Evolutionary conservation across 495 filamentous ascomycete species (phyloP).

Genomic region (Durotheca rogersii): DNA sequence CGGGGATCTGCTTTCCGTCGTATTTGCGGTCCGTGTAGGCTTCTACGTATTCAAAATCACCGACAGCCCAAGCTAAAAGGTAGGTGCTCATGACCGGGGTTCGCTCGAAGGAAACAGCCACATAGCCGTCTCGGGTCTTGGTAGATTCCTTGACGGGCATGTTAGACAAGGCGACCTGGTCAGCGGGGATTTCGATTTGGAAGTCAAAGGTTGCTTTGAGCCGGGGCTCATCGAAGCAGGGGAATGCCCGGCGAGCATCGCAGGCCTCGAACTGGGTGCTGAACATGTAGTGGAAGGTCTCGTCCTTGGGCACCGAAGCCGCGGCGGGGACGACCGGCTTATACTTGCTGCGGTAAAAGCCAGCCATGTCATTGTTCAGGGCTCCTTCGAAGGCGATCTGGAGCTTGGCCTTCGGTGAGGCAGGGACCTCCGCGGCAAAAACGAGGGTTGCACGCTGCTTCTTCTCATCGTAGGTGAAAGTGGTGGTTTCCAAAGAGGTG

Average conservation of each 20-base stretch:
- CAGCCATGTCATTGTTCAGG: constrained; percentile 93
- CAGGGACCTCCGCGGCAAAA: constrained; percentile 67
- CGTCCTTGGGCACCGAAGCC: constrained; percentile 71
- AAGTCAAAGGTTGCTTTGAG: constrained; percentile 95
- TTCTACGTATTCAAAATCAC: constrained; percentile 96
- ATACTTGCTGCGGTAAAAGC: constrained; percentile 95
- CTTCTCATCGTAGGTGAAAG: constrained; percentile 75
- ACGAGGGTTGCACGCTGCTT: constrained; percentile 74
- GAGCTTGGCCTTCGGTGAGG: constrained; percentile 60
- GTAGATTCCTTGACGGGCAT: constrained; percentile 78
- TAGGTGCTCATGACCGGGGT: constrained; percentile 98
- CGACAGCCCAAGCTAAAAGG: constrained; percentile 91
- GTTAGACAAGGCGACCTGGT: constrained; percentile 86
- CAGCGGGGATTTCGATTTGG: constrained; percentile 82
- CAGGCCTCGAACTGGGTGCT: constrained; percentile 97
- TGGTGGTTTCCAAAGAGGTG: constrained; percentile 56
- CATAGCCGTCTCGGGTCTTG: constrained; percentile 61
- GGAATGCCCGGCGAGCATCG: constrained; percentile 90
- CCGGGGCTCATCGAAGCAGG: constrained; percentile 97
- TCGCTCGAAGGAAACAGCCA: constrained; percentile 79
- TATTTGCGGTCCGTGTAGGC: constrained; percentile 84
- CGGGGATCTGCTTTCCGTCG: constrained; percentile 83
- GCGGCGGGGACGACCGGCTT: constrained; percentile 71
- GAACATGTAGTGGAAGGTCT: constrained; percentile 86
- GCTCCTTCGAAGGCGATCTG: constrained; percentile 77